phyloP scores from a whole-genome alignment of 2,329 filamentous ascomycete genomes.

The Pyricularia pennisetigena region DNA sequence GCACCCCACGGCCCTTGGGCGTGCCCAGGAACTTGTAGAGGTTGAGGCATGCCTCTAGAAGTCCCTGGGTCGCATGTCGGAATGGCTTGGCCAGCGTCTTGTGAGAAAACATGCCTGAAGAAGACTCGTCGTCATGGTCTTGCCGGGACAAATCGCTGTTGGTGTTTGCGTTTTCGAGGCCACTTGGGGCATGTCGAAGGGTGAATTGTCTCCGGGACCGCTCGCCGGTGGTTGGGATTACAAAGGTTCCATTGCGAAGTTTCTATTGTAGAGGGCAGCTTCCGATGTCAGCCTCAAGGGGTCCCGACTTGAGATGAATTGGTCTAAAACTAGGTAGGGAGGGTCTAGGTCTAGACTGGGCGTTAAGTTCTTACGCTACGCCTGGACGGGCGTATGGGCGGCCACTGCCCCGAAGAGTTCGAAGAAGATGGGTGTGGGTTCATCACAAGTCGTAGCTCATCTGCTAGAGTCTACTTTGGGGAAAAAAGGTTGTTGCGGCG shows the following conservation, averaged over 20 bases:
- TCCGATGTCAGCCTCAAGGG: slow-evolving; percentile 1
- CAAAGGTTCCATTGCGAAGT: slow-evolving; percentile 76
- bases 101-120: slow-evolving; percentile 21
- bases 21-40: slow-evolving; percentile 56
- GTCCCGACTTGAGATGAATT: not conserved
- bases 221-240: slow-evolving; percentile 79
- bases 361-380: slow-evolving; percentile 27
- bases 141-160: slow-evolving; percentile 20
- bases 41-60: slow-evolving; percentile 25
- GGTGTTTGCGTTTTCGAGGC: slow-evolving; percentile 13
- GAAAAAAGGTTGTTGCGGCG: not conserved
- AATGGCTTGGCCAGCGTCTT: slow-evolving; percentile 25
- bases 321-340: not conserved
- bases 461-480: not conserved
- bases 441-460: slow-evolving; percentile 14
- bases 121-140: slow-evolving; percentile 20
- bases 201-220: slow-evolving; percentile 73
- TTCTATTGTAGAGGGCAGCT: slow-evolving; percentile 34
- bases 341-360: not conserved
- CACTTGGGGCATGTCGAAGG: slow-evolving; percentile 43
- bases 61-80: slow-evolving; percentile 23
- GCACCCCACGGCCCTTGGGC: slow-evolving; percentile 64
- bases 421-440: slow-evolving; percentile 16
- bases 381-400: slow-evolving; percentile 32
- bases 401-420: slow-evolving; percentile 22